Base-by-base conservation (phyloP, 176 grass and related monocot genomes). In the Alloteropsis semialata region DNA sequence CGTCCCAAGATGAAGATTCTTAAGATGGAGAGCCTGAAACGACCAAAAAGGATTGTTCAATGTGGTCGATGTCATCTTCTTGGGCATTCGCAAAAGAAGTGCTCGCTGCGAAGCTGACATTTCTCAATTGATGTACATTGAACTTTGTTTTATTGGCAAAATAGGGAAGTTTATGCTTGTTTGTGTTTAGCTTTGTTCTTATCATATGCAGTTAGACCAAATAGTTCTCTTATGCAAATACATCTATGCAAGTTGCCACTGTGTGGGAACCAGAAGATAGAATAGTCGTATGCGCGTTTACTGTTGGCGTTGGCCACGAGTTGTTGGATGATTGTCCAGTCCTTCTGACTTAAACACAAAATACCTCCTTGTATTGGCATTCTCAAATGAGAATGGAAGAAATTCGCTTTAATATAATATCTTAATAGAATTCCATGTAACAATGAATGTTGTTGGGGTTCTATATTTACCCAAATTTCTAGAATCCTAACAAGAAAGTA, bases 1-100 rank as follows among this genome's bases (percentile, higher is more conserved):
- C 93, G 96, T 34, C 96, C 96, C 72, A 98, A 95, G 86, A 98
- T 94, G 93, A 98, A 98, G 89, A 92, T 98, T 85, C 85, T 95
- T 81, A 94, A 94, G 44, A 87, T 98, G 22, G 96, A 98, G 81
- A 95, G 89, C 77, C 87, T 98, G 78, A 98, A 95, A 78, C 88
- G 93, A 17, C 96, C 96, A 24, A 98, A 98, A 85, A 76, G 93
- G 46, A 83, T 98, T 2, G 91, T 98, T 77, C 92, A 98, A 22
- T 97, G 94, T 69, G 92, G 94, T 50, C 79, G 94, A 9, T 97
- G 94, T 72, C 94, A 90, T 94, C 78, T 97, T 60, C 87, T 97
- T 82, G 94, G 94, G 46, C 94, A 97, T 83, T 97, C 94, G 79
- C 94, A 97, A 81, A 97, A 97, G 88, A 97, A 97, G 77, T 97